Conservation (phyloP, 371 early-diverging fungal species). For the Actinomucor elegans region DNA sequence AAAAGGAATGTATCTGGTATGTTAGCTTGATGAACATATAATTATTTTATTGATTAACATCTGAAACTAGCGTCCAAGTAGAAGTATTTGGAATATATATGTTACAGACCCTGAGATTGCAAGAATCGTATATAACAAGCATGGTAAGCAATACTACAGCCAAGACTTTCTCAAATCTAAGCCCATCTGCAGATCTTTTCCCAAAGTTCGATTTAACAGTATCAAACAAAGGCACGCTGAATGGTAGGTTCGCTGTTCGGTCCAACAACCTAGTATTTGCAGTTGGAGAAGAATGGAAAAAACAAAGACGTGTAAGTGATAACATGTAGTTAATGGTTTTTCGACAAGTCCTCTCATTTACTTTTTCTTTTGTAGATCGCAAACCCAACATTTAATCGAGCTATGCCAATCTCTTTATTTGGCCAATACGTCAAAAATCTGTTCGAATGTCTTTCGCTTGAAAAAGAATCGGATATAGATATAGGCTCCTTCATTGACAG, state of each 20-base stretch:
- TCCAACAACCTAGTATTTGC: constrained; percentile 13
- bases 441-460: constrained; percentile 13
- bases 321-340: background rate
- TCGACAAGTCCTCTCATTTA: too few relatives aligned
- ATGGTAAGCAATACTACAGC: background rate
- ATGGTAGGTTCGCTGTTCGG: constrained; percentile 6
- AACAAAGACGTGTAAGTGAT: background rate
- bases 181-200: constrained; percentile 16
- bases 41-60: background rate
- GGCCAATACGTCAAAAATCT: constrained; percentile 11
- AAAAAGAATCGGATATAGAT: background rate
- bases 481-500: constrained; percentile 7
- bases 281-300: constrained; percentile 5
- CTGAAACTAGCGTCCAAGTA: background rate
- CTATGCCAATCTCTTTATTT: constrained; percentile 24
- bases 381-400: constrained; percentile 33
- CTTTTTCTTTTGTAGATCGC: constrained; percentile 8
- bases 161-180: too few relatives aligned
- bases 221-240: background rate
- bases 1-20: background rate
- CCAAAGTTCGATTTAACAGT: background rate
- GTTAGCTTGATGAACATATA: background rate
- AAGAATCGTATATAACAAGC: background rate
- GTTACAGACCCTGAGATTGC: background rate
- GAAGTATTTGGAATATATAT: background rate